Evolutionary conservation across 2,329 filamentous ascomycete genomes (phyloP).

Genomic region (Epicoccum sorghinum): DNA sequence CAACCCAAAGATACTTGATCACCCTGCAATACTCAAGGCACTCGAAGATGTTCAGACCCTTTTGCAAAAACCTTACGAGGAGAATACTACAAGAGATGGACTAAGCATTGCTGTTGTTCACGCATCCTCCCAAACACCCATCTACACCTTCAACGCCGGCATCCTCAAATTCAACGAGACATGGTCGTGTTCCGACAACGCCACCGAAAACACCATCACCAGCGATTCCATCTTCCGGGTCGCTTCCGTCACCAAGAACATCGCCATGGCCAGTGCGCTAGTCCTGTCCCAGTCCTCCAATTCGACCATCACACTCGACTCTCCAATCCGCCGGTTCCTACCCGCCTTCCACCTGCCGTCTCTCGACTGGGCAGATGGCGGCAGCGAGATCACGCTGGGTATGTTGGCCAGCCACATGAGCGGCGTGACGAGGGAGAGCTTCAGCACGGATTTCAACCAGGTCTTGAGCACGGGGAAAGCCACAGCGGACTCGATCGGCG

Average conservation of each 20-base stretch:
- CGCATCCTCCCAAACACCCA: slow-evolving; percentile 26
- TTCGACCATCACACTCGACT: slow-evolving; percentile 21
- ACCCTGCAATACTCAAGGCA: slow-evolving; percentile 31
- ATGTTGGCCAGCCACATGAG: slow-evolving; percentile 44
- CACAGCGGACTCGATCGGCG: slow-evolving; percentile 33
- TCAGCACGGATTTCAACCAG: slow-evolving; percentile 39
- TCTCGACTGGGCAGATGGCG: slow-evolving; percentile 39
- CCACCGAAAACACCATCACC: slow-evolving; percentile 22
- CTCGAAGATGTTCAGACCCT: slow-evolving; percentile 28
- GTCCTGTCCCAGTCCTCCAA: slow-evolving; percentile 18
- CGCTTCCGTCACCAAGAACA: slow-evolving; percentile 38
- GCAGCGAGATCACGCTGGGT: slow-evolving; percentile 38
- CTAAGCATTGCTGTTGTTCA: slow-evolving; percentile 41
- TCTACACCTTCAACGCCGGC: slow-evolving; percentile 37
- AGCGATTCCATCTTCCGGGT: slow-evolving; percentile 41
- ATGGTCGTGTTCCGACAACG: background rate
- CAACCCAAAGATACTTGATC: slow-evolving; percentile 24
- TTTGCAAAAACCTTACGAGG: slow-evolving; percentile 3
- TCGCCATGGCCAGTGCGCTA: slow-evolving; percentile 34
- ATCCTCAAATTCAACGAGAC: slow-evolving; percentile 41
- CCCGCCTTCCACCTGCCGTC: slow-evolving; percentile 30
- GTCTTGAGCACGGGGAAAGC: slow-evolving; percentile 31
- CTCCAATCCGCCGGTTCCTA: slow-evolving; percentile 29
- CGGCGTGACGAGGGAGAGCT: slow-evolving; percentile 38
- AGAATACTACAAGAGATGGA: slow-evolving; percentile 34